phyloP scores from a whole-genome alignment of 352 stramenopile genomes.

The Saprolegnia diclina region DNA sequence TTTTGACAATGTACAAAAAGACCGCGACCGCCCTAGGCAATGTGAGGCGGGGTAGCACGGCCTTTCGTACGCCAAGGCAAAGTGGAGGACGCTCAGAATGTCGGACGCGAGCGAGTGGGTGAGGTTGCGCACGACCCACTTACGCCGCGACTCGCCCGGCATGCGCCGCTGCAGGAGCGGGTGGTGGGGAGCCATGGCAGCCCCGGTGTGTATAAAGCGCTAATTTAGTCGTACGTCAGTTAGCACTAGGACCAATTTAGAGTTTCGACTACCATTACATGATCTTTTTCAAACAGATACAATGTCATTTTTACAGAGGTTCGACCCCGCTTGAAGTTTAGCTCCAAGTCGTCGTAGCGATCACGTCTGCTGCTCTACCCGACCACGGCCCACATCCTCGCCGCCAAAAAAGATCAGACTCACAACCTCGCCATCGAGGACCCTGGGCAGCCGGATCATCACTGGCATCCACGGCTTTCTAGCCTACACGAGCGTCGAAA shows the following conservation, averaged over 20 bases:
- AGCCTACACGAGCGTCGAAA: too few species aligned
- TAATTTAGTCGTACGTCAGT: background rate
- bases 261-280: too few species aligned
- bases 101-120: slow-evolving; percentile 6
- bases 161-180: slow-evolving; percentile 16
- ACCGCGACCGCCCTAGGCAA: background rate
- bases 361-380: too few species aligned
- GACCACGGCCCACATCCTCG: too few species aligned
- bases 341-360: too few species aligned
- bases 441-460: too few species aligned
- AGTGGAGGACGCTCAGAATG: slow-evolving; percentile 18
- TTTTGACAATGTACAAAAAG: slow-evolving; percentile 18
- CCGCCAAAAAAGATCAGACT: too few species aligned
- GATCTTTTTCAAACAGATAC: too few species aligned
- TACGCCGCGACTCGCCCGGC: slow-evolving; percentile 13
- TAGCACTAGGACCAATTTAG: background rate
- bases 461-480: too few species aligned
- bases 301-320: too few species aligned
- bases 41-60: background rate
- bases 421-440: too few species aligned
- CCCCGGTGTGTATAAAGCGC: background rate
- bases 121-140: slow-evolving; percentile 24
- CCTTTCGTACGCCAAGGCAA: slow-evolving; percentile 8
- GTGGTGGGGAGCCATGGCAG: background rate
- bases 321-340: too few species aligned